Conservation (phyloP, 148 eudicot species). For the Nyssa sinensis region DNA sequence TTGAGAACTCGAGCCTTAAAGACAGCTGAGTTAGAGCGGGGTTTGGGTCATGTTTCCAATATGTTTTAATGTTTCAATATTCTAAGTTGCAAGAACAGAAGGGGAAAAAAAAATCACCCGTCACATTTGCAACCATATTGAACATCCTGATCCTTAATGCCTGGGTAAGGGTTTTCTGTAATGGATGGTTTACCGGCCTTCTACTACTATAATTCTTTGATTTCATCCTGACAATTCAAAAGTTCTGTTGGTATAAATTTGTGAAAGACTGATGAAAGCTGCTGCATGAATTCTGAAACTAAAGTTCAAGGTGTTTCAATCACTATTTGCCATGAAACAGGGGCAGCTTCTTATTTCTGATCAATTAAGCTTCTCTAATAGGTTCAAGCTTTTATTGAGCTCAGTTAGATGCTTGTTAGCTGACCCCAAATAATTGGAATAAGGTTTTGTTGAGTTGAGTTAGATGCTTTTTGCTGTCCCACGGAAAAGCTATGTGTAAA, state of each 20-base stretch:
- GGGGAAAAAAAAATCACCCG: no score
- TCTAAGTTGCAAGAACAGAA: no score
- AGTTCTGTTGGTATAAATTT: not conserved
- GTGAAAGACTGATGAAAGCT: not conserved
- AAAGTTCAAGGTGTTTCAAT: not conserved
- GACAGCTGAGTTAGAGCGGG: no score
- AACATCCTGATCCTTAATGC: no score
- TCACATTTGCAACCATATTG: no score
- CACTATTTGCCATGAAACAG: not conserved
- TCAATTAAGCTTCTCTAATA: not conserved
- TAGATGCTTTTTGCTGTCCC: not conserved
- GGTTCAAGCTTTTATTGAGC: not conserved
- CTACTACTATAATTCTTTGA: not conserved
- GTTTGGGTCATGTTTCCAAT: no score
- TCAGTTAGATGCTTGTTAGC: not conserved
- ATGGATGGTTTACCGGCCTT: not conserved
- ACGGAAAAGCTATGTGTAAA: not conserved
- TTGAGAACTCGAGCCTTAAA: no score
- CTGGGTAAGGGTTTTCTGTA: not conserved
- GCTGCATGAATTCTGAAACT: not conserved
- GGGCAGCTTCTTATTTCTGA: not conserved
- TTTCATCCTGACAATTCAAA: not conserved
- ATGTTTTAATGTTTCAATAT: no score
- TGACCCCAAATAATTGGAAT: no score
- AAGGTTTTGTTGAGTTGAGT: no score